phyloP scores from a whole-genome alignment of 2,329 filamentous ascomycete genomes.

The Colletotrichum cereale region DNA sequence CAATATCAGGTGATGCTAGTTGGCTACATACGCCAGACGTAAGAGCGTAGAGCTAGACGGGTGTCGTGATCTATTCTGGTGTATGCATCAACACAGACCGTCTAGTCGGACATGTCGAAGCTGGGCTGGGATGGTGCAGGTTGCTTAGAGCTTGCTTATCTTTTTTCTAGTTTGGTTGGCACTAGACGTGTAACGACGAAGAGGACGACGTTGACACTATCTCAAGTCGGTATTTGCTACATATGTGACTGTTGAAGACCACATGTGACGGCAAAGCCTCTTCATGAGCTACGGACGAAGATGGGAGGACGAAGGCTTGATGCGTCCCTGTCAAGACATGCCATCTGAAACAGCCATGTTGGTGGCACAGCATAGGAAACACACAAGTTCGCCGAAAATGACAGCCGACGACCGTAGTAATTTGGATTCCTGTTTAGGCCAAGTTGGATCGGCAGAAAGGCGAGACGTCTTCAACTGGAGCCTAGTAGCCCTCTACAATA shows the following conservation, averaged over 20 bases:
- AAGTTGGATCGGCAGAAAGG: conserved; percentile 13
- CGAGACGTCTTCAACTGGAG: conserved; percentile 6
- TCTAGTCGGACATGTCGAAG: neutral
- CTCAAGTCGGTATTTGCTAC: neutral
- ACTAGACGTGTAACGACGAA: neutral
- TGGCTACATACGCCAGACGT: neutral
- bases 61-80: neutral
- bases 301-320: neutral
- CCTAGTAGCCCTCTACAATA: conserved; percentile 4
- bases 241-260: neutral
- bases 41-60: neutral
- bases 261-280: neutral
- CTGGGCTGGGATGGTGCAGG: neutral
- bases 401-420: neutral
- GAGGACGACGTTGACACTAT: neutral
- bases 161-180: neutral
- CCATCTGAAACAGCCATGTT: conserved; percentile 6
- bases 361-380: neutral
- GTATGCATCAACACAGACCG: conserved; percentile 17
- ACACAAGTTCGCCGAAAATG: neutral
- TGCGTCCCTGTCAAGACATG: neutral
- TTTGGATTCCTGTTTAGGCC: neutral
- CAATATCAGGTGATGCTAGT: neutral
- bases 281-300: neutral
- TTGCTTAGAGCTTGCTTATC: neutral